Evolutionary conservation across 345 rosid species (phyloP).

Genomic region (Rhizophora mangle): DNA sequence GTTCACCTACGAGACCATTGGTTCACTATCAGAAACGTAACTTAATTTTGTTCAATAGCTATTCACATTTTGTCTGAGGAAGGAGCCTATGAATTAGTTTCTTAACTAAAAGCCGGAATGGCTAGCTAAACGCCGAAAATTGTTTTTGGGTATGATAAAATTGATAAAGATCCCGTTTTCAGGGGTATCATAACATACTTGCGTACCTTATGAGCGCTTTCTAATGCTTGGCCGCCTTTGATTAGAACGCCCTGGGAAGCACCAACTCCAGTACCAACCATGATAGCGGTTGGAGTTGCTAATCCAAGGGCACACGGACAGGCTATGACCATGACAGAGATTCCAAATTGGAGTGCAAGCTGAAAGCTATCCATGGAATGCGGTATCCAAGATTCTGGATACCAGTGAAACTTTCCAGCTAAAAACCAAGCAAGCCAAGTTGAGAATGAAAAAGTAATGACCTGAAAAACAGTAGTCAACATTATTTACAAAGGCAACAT

Average conservation of each 20-base stretch:
- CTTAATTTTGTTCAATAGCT: neutral
- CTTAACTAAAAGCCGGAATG: too few relatives aligned
- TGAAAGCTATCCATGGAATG: conserved; percentile 89
- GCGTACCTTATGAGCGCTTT: conserved; percentile 78
- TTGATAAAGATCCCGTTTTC: too few relatives aligned
- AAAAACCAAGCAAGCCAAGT: conserved; percentile 94
- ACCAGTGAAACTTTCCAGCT: conserved; percentile 73
- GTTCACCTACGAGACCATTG: conserved; percentile 47
- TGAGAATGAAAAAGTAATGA: conserved; percentile 66
- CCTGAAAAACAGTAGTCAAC: conserved; percentile 38
- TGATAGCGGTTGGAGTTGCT: conserved; percentile 99
- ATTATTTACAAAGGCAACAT: neutral
- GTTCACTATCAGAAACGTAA: neutral
- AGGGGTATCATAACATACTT: too few relatives aligned
- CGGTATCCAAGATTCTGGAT: conserved; percentile 91
- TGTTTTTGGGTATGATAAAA: too few relatives aligned
- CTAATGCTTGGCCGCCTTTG: conserved; percentile 93
- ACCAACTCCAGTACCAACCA: conserved; percentile 99
- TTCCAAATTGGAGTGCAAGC: conserved; percentile 95
- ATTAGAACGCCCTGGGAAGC: conserved; percentile 93
- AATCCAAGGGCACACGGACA: conserved; percentile 96
- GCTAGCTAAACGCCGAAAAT: too few relatives aligned
- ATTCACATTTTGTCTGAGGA: neutral
- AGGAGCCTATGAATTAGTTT: neutral
- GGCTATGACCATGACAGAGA: conserved; percentile 97